Evolutionary conservation across 768 basidiomycete species (phyloP).

Genomic region (Candolleomyces efflorescens): DNA sequence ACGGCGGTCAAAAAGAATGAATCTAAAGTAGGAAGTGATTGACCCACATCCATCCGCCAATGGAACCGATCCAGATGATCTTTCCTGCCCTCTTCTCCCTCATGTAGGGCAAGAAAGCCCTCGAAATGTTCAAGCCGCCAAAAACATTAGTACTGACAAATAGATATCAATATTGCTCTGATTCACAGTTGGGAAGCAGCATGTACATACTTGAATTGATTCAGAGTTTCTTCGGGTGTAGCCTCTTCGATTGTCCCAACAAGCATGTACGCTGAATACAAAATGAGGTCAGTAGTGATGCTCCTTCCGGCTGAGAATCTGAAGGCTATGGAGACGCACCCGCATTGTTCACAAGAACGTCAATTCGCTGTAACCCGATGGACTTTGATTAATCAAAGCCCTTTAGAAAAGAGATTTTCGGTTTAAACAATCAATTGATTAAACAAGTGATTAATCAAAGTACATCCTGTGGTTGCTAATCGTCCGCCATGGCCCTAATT

Average conservation of each 20-base stretch:
- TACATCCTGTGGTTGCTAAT: too few relatives aligned
- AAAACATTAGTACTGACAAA: slow-evolving; percentile 34
- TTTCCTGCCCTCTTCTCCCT: slow-evolving; percentile 37
- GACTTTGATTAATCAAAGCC: too few relatives aligned
- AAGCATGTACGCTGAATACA: slow-evolving; percentile 30
- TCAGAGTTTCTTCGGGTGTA: slow-evolving; percentile 37
- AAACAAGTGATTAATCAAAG: too few relatives aligned
- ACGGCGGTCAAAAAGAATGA: too few relatives aligned
- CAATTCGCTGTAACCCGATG: too few relatives aligned
- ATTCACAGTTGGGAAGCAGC: not conserved
- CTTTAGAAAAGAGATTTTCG: too few relatives aligned
- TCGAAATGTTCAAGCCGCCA: slow-evolving; percentile 36
- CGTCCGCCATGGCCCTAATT: too few relatives aligned
- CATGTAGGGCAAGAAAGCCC: slow-evolving; percentile 47
- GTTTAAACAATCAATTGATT: too few relatives aligned
- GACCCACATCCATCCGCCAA: slow-evolving; percentile 33
- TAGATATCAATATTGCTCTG: not conserved
- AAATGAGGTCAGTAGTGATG: not conserved
- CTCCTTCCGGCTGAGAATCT: not conserved
- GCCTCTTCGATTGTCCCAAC: slow-evolving; percentile 29
- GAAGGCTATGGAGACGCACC: slow-evolving; percentile 16
- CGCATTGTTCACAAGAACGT: slow-evolving; percentile 46
- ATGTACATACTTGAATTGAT: slow-evolving; percentile 28
- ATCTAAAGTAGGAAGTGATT: too few relatives aligned
- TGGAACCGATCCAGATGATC: slow-evolving; percentile 39